These are phyloP conservation scores for Periconia sp. DNA, from an alignment of 2,329 filamentous ascomycete species.

Conservation along the genomic window DNA sequence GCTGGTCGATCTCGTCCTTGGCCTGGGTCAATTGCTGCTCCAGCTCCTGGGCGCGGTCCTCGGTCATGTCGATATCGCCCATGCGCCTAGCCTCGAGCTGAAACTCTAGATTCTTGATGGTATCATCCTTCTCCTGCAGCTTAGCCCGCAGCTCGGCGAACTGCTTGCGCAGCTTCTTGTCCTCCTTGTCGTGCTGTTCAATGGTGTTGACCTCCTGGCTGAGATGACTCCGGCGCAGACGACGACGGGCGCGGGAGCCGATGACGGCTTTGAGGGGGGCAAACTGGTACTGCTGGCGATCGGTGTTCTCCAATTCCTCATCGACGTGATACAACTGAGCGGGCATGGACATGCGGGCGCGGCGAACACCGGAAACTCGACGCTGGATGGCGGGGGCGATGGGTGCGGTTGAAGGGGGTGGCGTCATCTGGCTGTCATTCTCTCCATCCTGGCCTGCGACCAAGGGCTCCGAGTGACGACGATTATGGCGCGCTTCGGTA, in stretches of 20 bases:
- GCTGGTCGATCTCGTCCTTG: conserved; percentile 38
- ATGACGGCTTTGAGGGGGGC: conserved; percentile 36
- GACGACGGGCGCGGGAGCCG: conserved; percentile 37
- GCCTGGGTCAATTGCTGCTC: conserved; percentile 37
- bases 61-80: conserved; percentile 42
- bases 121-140: conserved; percentile 40
- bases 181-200: conserved; percentile 40
- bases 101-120: conserved; percentile 40
- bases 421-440: conserved; percentile 14
- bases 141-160: conserved; percentile 36
- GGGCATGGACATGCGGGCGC: conserved; percentile 41
- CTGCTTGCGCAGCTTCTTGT: conserved; percentile 33
- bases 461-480: conserved; percentile 40
- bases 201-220: conserved; percentile 46
- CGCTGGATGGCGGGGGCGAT: conserved; percentile 24
- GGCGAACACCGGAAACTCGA: conserved; percentile 34
- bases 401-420: conserved; percentile 29
- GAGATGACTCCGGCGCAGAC: conserved; percentile 44
- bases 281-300: conserved; percentile 34
- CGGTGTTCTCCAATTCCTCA: conserved; percentile 26
- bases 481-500: conserved; percentile 21
- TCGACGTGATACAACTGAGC: conserved; percentile 30
- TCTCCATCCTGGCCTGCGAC: conserved; percentile 21
- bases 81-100: conserved; percentile 39
- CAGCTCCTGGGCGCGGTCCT: conserved; percentile 37